Percentiles rank a stretch among this genome's conserved stretches.
phyloP scores from a whole-genome alignment of 768 basidiomycete species.

The Calocybe indica region DNA sequence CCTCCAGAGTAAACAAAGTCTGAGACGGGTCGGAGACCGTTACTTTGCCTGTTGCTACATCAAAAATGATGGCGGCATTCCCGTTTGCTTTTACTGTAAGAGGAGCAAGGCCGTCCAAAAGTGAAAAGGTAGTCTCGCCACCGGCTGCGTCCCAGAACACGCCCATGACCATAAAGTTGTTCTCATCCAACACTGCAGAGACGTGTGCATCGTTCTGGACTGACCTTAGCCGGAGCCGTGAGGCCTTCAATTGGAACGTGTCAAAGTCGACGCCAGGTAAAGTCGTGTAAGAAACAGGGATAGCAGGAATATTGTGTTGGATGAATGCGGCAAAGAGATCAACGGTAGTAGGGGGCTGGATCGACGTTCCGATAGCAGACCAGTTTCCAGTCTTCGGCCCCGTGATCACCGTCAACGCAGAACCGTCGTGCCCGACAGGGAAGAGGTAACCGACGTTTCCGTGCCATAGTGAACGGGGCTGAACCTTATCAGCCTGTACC shows the following conservation, averaged over 20 bases:
- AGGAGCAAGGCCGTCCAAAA: conserved; percentile 10
- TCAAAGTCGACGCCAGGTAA: conserved; percentile 43
- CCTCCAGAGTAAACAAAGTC: conserved; percentile 25
- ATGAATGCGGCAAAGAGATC: conserved; percentile 65
- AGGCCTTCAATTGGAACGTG: conserved; percentile 33
- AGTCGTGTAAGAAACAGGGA: conserved; percentile 44
- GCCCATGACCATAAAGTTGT: conserved; percentile 34
- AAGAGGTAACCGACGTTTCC: conserved; percentile 60
- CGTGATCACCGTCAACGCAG: conserved; percentile 31
- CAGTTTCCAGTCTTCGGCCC: conserved; percentile 53
- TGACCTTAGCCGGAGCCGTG: conserved; percentile 22
- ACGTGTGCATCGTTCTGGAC: conserved; percentile 41
- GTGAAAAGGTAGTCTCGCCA: conserved; percentile 34
- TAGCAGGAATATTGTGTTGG: conserved; percentile 27
- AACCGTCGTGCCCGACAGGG: conserved; percentile 18
- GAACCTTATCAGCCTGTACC: conserved; percentile 6
- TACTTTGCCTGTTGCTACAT: conserved; percentile 33
- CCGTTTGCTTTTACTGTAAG: conserved; percentile 32
- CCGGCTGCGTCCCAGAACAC: conserved; percentile 52
- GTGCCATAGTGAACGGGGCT: conserved; percentile 50
- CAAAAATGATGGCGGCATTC: conserved; percentile 39
- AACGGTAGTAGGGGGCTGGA: conserved; percentile 48
- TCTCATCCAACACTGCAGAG: conserved; percentile 45
- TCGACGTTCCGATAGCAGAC: conserved; percentile 58
- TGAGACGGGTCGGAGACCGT: conserved; percentile 68